phyloP scores from a whole-genome alignment of 2,329 filamentous ascomycete genomes.

The Trichoderma asperellum region DNA sequence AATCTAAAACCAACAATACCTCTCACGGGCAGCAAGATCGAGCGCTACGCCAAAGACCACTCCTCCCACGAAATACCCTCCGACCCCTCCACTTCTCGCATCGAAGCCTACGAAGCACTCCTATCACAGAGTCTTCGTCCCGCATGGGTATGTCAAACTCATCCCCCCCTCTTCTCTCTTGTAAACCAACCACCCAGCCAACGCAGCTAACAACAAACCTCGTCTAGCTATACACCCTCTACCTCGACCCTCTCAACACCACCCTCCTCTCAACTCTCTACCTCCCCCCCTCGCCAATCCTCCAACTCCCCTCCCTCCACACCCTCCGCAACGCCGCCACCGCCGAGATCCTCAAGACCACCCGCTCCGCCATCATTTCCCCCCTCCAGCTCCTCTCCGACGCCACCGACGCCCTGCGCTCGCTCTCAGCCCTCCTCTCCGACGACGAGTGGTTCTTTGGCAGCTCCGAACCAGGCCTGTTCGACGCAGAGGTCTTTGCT shows the following conservation, averaged over 20 bases:
- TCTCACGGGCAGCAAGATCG: constrained; percentile 59
- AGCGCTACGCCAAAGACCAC: constrained; percentile 65
- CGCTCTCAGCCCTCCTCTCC: constrained; percentile 50
- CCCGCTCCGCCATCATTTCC: constrained; percentile 45
- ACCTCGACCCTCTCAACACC: constrained; percentile 72
- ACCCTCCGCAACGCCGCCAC: constrained; percentile 75
- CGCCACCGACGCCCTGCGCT: constrained; percentile 51
- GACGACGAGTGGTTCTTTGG: constrained; percentile 55
- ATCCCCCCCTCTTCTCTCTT: background rate
- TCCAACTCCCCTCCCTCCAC: constrained; percentile 64
- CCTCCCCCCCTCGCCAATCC: constrained; percentile 66
- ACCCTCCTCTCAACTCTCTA: constrained; percentile 73
- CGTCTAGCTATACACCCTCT: constrained; percentile 73
- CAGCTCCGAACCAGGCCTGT: constrained; percentile 63
- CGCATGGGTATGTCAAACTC: constrained; percentile 70
- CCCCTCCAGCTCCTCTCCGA: constrained; percentile 47
- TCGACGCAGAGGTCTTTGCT: constrained; percentile 88
- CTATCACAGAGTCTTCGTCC: constrained; percentile 77
- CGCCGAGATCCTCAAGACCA: constrained; percentile 70
- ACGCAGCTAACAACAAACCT: background rate
- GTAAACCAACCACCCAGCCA: background rate
- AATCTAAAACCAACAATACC: constrained; percentile 47
- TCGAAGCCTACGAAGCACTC: constrained; percentile 78
- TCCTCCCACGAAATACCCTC: constrained; percentile 48
- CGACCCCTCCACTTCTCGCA: constrained; percentile 54